Percentiles rank a stretch among this genome's conserved stretches.
phyloP scores from a whole-genome alignment of 495 filamentous ascomycete species.

The Penicillium coffeae region DNA sequence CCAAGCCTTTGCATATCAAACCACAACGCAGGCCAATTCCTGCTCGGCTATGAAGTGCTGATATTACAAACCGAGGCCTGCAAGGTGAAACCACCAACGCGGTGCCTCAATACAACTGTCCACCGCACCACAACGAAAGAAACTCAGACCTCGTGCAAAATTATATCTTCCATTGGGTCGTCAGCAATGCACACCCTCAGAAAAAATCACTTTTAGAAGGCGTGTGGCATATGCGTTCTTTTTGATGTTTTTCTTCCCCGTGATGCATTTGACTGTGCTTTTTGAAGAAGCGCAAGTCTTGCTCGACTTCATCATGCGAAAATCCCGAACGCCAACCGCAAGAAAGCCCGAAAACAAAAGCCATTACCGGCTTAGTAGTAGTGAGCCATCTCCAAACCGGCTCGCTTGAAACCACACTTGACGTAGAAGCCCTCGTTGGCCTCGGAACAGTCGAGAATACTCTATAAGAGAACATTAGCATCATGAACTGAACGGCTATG shows the following conservation, averaged over 20 bases:
- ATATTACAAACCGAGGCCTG: neutral
- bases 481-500: neutral
- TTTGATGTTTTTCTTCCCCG: neutral
- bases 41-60: neutral
- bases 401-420: slow-evolving; percentile 94
- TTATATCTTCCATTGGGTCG: too few relatives aligned
- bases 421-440: slow-evolving; percentile 97
- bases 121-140: too few relatives aligned
- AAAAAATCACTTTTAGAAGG: neutral
- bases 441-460: slow-evolving; percentile 72
- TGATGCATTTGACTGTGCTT: neutral
- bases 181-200: neutral
- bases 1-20: neutral
- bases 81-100: neutral
- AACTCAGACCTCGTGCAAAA: too few relatives aligned
- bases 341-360: slow-evolving; percentile 1
- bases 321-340: slow-evolving; percentile 13
- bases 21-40: neutral
- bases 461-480: slow-evolving; percentile 33
- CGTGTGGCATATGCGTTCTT: neutral
- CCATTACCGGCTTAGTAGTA: slow-evolving; percentile 59
- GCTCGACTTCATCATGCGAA: neutral
- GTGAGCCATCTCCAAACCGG: slow-evolving; percentile 95
- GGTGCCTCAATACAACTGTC: too few relatives aligned
- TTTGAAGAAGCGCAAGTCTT: neutral